Conservation (phyloP, 345 rosid species). For the Camelina laxa region DNA sequence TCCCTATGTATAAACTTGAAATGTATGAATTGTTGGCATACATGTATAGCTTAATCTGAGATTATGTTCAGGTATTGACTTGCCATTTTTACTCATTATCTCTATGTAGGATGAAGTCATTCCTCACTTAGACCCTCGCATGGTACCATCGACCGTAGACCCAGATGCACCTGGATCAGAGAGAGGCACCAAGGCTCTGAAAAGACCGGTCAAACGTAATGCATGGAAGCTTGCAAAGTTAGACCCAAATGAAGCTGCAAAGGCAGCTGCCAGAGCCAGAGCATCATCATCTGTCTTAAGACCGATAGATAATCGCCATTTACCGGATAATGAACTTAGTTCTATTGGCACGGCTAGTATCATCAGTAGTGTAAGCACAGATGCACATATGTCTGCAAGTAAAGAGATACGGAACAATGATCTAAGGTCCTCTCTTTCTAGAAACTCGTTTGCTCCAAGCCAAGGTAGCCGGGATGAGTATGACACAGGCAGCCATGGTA, state of each 20-base stretch:
- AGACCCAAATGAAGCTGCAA: slow-evolving; percentile 77
- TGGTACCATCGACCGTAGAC: slow-evolving; percentile 86
- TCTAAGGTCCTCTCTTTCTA: slow-evolving; percentile 49
- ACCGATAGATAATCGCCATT: slow-evolving; percentile 60
- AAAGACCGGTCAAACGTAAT: slow-evolving; percentile 70
- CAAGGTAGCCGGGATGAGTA: slow-evolving; percentile 84
- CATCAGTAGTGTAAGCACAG: slow-evolving; percentile 74
- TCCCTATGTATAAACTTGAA: slow-evolving; percentile 9
- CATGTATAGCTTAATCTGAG: background rate
- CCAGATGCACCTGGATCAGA: slow-evolving; percentile 71
- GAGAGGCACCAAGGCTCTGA: slow-evolving; percentile 61
- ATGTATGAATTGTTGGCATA: slow-evolving; percentile 12
- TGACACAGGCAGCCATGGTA: slow-evolving; percentile 72
- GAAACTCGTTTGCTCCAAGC: slow-evolving; percentile 75
- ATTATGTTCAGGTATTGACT: background rate
- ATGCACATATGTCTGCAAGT: slow-evolving; percentile 48
- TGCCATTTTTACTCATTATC: slow-evolving; percentile 8
- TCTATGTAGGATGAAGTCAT: slow-evolving; percentile 77
- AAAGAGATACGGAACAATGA: slow-evolving; percentile 58
- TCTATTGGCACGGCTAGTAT: slow-evolving; percentile 70
- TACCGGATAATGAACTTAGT: slow-evolving; percentile 67
- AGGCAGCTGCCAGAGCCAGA: slow-evolving; percentile 91
- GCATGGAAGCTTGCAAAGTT: slow-evolving; percentile 93
- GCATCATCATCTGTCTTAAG: slow-evolving; percentile 89
- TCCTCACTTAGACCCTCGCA: slow-evolving; percentile 87